These are phyloP conservation scores for Spiromastix sp. DNA, from an alignment of 2,329 filamentous ascomycete species.

Conservation along the genomic window DNA sequence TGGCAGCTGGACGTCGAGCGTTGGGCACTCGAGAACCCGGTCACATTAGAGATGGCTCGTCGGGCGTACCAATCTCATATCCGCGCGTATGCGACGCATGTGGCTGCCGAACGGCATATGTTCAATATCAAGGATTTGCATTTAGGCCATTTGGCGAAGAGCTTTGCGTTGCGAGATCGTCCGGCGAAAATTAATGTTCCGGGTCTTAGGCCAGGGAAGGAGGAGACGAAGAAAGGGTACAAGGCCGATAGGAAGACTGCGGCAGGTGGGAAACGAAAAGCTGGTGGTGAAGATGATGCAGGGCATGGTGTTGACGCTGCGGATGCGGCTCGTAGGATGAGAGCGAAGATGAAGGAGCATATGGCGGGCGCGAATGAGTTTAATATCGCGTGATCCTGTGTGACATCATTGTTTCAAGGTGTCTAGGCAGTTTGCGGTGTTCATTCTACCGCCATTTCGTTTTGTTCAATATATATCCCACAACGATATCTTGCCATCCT, in stretches of 20 bases:
- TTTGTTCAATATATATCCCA: slow-evolving; percentile 76
- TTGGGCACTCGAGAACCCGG: slow-evolving; percentile 53
- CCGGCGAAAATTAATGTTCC: slow-evolving; percentile 63
- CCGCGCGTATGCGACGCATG: slow-evolving; percentile 87
- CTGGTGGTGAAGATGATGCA: slow-evolving; percentile 13
- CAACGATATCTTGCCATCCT: slow-evolving; percentile 88
- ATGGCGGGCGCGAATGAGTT: slow-evolving; percentile 46
- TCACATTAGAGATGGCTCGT: slow-evolving; percentile 68
- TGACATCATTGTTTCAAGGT: slow-evolving; percentile 14
- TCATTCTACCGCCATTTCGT: slow-evolving; percentile 1
- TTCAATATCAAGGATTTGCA: slow-evolving; percentile 92
- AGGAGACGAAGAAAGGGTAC: slow-evolving; percentile 36
- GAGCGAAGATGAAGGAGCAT: slow-evolving; percentile 41
- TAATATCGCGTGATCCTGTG: slow-evolving; percentile 40
- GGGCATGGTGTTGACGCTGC: slow-evolving; percentile 26
- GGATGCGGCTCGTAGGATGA: slow-evolving; percentile 44
- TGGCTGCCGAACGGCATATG: slow-evolving; percentile 69
- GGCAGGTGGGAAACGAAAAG: slow-evolving; percentile 20
- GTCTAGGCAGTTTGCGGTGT: background rate
- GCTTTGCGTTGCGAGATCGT: slow-evolving; percentile 79
- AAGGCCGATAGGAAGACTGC: slow-evolving; percentile 32
- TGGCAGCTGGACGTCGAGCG: slow-evolving; percentile 57
- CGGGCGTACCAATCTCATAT: slow-evolving; percentile 87
- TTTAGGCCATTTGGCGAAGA: slow-evolving; percentile 86
- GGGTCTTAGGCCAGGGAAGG: slow-evolving; percentile 39